These are phyloP conservation scores for Annulohypoxylon truncatum DNA, from an alignment of 2,329 filamentous ascomycete genomes.

Conservation along the genomic window DNA sequence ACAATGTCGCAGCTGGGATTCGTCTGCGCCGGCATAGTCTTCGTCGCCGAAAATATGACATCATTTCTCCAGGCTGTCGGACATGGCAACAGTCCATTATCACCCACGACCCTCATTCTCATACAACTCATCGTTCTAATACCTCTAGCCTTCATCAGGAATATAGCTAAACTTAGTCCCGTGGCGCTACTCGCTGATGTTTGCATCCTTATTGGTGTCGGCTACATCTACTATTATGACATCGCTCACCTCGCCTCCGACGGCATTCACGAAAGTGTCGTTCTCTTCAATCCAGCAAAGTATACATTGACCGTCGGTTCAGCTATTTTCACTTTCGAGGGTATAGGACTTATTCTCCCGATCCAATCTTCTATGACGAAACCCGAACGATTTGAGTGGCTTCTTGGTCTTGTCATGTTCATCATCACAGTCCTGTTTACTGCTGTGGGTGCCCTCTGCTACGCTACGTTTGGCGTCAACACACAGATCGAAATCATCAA, in stretches of 20 bases:
- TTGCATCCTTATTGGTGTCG: conserved; percentile 76
- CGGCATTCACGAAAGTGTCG: conserved; percentile 71
- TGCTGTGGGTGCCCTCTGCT: conserved; percentile 77
- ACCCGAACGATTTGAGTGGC: conserved; percentile 72
- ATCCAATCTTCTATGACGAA: conserved; percentile 81
- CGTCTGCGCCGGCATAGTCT: conserved; percentile 81
- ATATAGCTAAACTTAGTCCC: conserved; percentile 79
- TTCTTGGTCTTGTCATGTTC: conserved; percentile 76
- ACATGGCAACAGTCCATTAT: conserved; percentile 60
- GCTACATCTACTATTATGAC: conserved; percentile 80
- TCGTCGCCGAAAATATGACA: conserved; percentile 78
- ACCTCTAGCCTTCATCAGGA: conserved; percentile 76
- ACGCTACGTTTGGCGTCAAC: conserved; percentile 75
- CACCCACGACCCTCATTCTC: conserved; percentile 70
- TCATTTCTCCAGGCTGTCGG: conserved; percentile 75
- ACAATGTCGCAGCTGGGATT: conserved; percentile 81
- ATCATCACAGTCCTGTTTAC: conserved; percentile 80
- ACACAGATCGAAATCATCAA: conserved; percentile 81
- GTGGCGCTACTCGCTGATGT: conserved; percentile 76
- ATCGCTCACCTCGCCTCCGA: conserved; percentile 64
- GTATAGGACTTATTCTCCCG: conserved; percentile 79
- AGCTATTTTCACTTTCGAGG: conserved; percentile 82
- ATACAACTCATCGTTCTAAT: conserved; percentile 73
- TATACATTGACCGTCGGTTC: conserved; percentile 79
- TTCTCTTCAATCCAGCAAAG: conserved; percentile 74